These are phyloP conservation scores for Penicillium angulare DNA, from an alignment of 495 filamentous ascomycete genomes.

Conservation along the genomic window DNA sequence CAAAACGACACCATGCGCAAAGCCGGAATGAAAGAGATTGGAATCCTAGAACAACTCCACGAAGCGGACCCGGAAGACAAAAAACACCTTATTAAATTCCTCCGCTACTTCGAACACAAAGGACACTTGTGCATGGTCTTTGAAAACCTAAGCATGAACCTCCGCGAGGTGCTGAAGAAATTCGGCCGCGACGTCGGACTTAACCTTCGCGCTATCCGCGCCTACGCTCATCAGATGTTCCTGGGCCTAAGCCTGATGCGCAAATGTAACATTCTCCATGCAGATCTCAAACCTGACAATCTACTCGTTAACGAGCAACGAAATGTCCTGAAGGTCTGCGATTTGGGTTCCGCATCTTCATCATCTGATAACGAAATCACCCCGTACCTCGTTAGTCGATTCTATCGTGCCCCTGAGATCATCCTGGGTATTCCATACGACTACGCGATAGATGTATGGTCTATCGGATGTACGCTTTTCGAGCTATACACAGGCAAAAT, in stretches of 20 bases:
- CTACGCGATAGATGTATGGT: conserved; percentile 95
- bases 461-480: conserved; percentile 93
- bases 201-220: conserved; percentile 78
- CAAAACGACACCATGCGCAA: conserved; percentile 93
- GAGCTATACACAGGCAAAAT: conserved; percentile 98
- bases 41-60: conserved; percentile 80
- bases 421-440: conserved; percentile 94
- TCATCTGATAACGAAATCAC: conserved; percentile 87
- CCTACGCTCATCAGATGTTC: conserved; percentile 94
- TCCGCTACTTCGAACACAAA: conserved; percentile 89
- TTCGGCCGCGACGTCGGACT: conserved; percentile 92
- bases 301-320: conserved; percentile 85
- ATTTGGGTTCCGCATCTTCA: conserved; percentile 90
- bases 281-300: conserved; percentile 97
- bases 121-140: conserved; percentile 94
- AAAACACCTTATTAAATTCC: conserved; percentile 86
- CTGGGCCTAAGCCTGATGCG: conserved; percentile 79
- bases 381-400: conserved; percentile 91
- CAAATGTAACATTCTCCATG: conserved; percentile 90
- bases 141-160: conserved; percentile 88
- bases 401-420: conserved; percentile 95
- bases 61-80: conserved; percentile 84
- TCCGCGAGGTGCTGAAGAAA: conserved; percentile 94
- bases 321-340: conserved; percentile 88
- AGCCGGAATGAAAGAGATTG: conserved; percentile 91